Evolutionary conservation across 2,329 filamentous ascomycete species (phyloP).

Genomic region (Alternaria panax): DNA sequence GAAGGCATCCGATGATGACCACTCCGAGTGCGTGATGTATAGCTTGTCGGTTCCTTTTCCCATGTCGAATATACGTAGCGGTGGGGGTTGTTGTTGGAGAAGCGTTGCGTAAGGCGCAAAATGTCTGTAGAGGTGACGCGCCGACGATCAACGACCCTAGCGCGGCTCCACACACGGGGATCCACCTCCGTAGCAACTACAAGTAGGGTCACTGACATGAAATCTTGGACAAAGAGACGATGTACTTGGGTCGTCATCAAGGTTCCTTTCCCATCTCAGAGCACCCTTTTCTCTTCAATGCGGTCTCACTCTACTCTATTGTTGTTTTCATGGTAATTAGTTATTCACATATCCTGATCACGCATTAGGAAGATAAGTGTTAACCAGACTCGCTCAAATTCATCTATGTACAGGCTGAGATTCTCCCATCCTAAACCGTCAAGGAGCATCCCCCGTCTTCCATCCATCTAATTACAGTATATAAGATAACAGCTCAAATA

Average conservation of each 20-base stretch:
- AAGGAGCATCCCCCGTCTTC: conserved; percentile 1
- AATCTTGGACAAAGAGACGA: too few species aligned
- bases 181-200: neutral
- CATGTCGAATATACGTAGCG: conserved; percentile 28
- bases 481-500: conserved; percentile 6
- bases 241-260: too few species aligned
- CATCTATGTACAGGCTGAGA: conserved; percentile 2
- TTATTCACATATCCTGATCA: neutral
- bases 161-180: neutral
- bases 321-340: neutral
- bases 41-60: conserved; percentile 54
- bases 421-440: neutral
- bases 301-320: too few species aligned
- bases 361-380: neutral
- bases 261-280: too few species aligned
- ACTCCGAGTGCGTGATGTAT: conserved; percentile 94
- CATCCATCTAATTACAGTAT: conserved; percentile 12
- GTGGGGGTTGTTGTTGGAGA: neutral
- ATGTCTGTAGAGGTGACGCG: conserved; percentile 10
- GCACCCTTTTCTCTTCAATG: too few species aligned
- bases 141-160: conserved; percentile 7
- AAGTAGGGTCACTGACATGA: too few species aligned
- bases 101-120: conserved; percentile 9
- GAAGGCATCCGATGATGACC: conserved; percentile 89
- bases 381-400: conserved; percentile 4